Evolutionary conservation across 352 stramenopile genomes (phyloP).

Genomic region (Globisporangium canariense): DNA sequence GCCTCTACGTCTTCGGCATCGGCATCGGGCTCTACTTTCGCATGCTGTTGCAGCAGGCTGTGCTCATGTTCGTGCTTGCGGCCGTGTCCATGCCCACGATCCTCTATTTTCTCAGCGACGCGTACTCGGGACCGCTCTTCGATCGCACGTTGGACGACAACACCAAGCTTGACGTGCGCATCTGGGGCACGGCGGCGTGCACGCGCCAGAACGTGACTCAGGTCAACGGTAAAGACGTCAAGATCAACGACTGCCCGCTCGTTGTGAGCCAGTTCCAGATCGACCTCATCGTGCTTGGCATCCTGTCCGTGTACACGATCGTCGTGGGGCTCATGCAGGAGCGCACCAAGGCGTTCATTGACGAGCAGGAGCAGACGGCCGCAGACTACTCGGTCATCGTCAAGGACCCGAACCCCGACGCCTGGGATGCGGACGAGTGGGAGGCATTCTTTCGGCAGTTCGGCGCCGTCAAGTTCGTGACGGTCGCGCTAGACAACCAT

Average conservation of each 20-base stretch:
- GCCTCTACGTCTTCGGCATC: constrained; percentile 71
- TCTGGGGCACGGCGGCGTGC: constrained; percentile 57
- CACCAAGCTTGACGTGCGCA: constrained; percentile 39
- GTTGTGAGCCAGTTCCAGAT: constrained; percentile 49
- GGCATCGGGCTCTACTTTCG: constrained; percentile 78
- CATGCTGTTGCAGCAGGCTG: constrained; percentile 56
- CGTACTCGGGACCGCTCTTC: constrained; percentile 45
- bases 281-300: constrained; percentile 49
- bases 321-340: constrained; percentile 38
- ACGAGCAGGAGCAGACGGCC: constrained; percentile 59
- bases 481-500: constrained; percentile 60
- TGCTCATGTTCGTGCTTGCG: constrained; percentile 54
- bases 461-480: constrained; percentile 66
- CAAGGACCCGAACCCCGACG: constrained; percentile 65
- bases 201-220: constrained; percentile 28
- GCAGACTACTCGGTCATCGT: constrained; percentile 73
- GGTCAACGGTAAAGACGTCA: constrained; percentile 10
- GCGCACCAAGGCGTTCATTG: constrained; percentile 39
- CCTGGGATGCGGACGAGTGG: constrained; percentile 69
- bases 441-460: constrained; percentile 65
- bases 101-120: constrained; percentile 59
- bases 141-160: constrained; percentile 27
- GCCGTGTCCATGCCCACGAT: constrained; percentile 56
- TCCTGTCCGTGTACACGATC: constrained; percentile 48
- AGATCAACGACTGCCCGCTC: constrained; percentile 53